Conservation (phyloP, 148 eudicot genomes). For the Diospyros kaki region DNA sequence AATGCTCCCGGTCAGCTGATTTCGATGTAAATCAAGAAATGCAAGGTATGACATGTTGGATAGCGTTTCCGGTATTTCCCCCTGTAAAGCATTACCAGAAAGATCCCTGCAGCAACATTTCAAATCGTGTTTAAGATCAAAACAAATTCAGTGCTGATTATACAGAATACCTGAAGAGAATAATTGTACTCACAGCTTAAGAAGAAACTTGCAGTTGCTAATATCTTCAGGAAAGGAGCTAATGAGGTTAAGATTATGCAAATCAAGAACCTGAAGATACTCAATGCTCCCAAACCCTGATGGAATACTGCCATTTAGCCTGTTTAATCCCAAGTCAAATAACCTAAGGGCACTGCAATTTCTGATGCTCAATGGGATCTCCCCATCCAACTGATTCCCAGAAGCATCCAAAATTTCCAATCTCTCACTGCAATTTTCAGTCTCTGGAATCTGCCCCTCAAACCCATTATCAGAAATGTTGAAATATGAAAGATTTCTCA, state of each 20-base stretch:
- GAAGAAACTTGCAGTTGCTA: constrained; percentile 78
- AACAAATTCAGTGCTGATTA: constrained; percentile 11
- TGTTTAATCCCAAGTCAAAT: constrained; percentile 70
- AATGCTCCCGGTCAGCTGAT: constrained; percentile 61
- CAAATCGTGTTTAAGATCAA: constrained; percentile 18
- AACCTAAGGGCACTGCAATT: constrained; percentile 55
- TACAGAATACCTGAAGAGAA: neutral
- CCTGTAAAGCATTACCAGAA: constrained; percentile 74
- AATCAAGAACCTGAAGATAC: constrained; percentile 68
- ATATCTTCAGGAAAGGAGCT: constrained; percentile 68
- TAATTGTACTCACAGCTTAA: constrained; percentile 74
- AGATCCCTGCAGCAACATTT: constrained; percentile 72
- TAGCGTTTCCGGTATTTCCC: constrained; percentile 73
- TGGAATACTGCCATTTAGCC: constrained; percentile 66
- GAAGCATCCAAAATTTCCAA: constrained; percentile 72
- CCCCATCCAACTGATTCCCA: constrained; percentile 58
- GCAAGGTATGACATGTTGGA: constrained; percentile 73
- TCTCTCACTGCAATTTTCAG: constrained; percentile 47
- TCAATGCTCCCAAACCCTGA: constrained; percentile 67
- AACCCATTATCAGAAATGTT: constrained; percentile 79
- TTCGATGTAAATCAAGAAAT: constrained; percentile 70
- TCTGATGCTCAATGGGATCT: constrained; percentile 57
- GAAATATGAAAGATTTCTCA: constrained; percentile 64
- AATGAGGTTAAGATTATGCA: constrained; percentile 61
- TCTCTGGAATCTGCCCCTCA: constrained; percentile 46